Evolutionary conservation across 192 early-diverging fungal genomes (phyloP).

Genomic region (Coemansia sp.): DNA sequence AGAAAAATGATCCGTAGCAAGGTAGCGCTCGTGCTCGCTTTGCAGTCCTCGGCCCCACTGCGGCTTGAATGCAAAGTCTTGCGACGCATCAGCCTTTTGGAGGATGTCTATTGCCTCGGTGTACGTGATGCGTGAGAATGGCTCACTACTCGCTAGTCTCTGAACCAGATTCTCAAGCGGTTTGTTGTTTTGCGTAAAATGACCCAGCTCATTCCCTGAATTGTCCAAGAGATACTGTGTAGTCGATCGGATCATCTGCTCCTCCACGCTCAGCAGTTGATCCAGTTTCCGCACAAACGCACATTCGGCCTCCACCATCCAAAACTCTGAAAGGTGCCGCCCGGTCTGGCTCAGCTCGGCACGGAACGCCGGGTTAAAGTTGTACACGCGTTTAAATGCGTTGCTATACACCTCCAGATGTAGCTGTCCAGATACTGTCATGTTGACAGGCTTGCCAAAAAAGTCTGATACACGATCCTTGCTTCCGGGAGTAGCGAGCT

Average conservation of each 20-base stretch:
- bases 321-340: constrained; percentile 88
- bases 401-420: constrained; percentile 77
- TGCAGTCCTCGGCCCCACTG: constrained; percentile 75
- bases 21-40: constrained; percentile 83
- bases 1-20: constrained; percentile 62
- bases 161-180: constrained; percentile 31
- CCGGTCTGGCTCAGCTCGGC: constrained; percentile 81
- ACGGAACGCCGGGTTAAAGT: constrained; percentile 78
- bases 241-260: constrained; percentile 61
- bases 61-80: constrained; percentile 62
- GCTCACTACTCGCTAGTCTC: constrained; percentile 32
- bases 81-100: constrained; percentile 49
- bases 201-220: constrained; percentile 45
- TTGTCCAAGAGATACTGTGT: constrained; percentile 60
- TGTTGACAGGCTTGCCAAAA: constrained; percentile 70
- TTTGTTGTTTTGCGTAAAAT: constrained; percentile 63
- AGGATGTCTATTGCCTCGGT: constrained; percentile 75
- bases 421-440: constrained; percentile 85
- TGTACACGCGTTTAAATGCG: constrained; percentile 75
- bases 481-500: constrained; percentile 18
- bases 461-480: constrained; percentile 55
- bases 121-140: constrained; percentile 72
- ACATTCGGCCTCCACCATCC: constrained; percentile 91
- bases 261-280: constrained; percentile 68
- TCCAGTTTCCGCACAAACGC: constrained; percentile 67